phyloP scores from a whole-genome alignment of 768 basidiomycete genomes.

The Leccinum longicurvipes region DNA sequence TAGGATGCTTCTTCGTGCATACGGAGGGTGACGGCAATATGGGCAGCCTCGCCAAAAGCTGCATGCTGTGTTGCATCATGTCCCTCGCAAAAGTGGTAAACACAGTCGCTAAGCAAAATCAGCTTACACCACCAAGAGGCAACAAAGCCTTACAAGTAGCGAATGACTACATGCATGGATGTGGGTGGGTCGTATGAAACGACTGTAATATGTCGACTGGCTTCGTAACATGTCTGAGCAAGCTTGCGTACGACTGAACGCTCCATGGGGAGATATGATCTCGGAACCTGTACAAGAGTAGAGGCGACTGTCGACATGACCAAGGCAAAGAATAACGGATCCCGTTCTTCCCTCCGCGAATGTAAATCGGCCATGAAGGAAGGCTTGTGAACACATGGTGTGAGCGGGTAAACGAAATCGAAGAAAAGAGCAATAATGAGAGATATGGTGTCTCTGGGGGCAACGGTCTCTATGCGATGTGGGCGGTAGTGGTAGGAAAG shows the following conservation, averaged over 20 bases:
- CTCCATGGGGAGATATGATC: constrained; percentile 86
- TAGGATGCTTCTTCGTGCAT: no score
- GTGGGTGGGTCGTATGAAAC: constrained; percentile 81
- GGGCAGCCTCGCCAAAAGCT: constrained; percentile 81
- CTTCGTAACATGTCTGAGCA: constrained; percentile 77
- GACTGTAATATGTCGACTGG: constrained; percentile 76
- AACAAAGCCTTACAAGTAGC: constrained; percentile 69
- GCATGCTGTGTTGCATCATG: constrained; percentile 86
- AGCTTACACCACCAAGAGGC: constrained; percentile 1
- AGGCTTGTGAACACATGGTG: constrained; percentile 87
- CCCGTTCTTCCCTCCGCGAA: constrained; percentile 73
- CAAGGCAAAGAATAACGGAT: constrained; percentile 87
- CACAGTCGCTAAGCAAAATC: constrained; percentile 54
- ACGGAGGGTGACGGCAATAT: constrained; percentile 76
- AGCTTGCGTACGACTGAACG: constrained; percentile 80
- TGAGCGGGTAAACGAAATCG: constrained; percentile 90
- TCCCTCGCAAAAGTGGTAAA: constrained; percentile 88
- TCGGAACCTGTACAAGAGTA: constrained; percentile 84
- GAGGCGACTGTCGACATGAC: constrained; percentile 88
- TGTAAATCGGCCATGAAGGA: constrained; percentile 91
- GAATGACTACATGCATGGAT: constrained; percentile 81
- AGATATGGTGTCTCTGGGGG: constrained; percentile 75
- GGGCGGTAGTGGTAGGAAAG: constrained; percentile 72
- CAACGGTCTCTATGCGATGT: constrained; percentile 76
- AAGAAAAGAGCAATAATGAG: constrained; percentile 88